phyloP scores from a whole-genome alignment of 1,284 basidiomycete species.

The Microbotryum lychnidis-dioicae region DNA sequence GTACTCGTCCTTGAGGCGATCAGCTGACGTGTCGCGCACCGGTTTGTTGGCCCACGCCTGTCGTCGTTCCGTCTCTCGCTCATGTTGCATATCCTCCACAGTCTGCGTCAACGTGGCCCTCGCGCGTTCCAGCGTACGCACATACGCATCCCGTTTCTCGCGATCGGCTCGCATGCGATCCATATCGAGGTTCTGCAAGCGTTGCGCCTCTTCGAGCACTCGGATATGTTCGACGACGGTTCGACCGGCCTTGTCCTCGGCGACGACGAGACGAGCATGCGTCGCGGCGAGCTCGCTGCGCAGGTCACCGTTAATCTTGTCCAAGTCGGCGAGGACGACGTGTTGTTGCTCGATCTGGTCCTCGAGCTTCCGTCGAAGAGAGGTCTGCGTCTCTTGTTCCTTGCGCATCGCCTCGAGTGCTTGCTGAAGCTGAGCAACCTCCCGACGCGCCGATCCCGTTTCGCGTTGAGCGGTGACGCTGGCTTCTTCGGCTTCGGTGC shows the following conservation, averaged over 20 bases:
- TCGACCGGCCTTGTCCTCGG: constrained; percentile 25
- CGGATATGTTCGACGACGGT: constrained; percentile 79
- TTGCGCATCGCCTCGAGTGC: constrained; percentile 37
- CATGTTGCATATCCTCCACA: constrained; percentile 29
- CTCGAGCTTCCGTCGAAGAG: constrained; percentile 48
- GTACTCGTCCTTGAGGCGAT: constrained; percentile 9
- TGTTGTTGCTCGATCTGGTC: constrained; percentile 60
- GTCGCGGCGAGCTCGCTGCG: constrained; percentile 31
- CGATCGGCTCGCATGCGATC: constrained; percentile 23
- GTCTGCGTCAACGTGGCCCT: constrained; percentile 18
- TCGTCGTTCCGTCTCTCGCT: constrained; percentile 22
- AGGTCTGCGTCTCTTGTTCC: constrained; percentile 19
- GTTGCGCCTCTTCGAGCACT: constrained; percentile 93
- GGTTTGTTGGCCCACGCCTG: constrained; percentile 11
- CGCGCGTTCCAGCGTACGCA: constrained; percentile 24
- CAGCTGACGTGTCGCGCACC: neutral
- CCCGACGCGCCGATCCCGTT: constrained; percentile 61
- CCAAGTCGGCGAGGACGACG: constrained; percentile 71
- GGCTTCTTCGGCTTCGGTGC: constrained; percentile 77
- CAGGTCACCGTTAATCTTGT: constrained; percentile 40
- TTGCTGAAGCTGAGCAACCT: constrained; percentile 58
- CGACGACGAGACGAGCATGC: constrained; percentile 24
- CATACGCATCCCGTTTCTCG: constrained; percentile 25
- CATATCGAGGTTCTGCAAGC: constrained; percentile 38
- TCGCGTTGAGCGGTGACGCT: constrained; percentile 75